phyloP scores from a whole-genome alignment of 2,329 filamentous ascomycete species.

The Alternaria dauci region DNA sequence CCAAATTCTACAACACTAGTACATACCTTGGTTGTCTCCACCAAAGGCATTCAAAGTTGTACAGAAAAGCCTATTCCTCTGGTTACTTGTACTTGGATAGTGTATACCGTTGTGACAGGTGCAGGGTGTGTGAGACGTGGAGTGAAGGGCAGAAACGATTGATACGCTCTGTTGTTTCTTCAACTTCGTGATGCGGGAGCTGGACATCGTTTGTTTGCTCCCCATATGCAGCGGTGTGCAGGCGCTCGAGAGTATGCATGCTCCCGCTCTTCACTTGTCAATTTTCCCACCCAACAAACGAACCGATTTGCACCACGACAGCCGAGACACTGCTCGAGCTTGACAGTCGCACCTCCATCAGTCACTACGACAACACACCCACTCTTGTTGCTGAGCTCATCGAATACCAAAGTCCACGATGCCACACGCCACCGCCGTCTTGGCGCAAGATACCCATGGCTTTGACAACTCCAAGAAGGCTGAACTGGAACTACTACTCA shows the following conservation, averaged over 20 bases:
- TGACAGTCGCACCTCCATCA: neutral
- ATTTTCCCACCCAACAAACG: neutral
- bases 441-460: too few species aligned
- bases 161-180: neutral
- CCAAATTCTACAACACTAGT: too few species aligned
- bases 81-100: neutral
- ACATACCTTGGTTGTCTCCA: too few species aligned
- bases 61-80: neutral
- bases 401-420: neutral
- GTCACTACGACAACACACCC: neutral
- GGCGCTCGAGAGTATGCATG: neutral
- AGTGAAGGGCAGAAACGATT: neutral
- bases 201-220: neutral
- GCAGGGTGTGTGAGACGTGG: neutral
- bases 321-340: neutral
- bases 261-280: neutral
- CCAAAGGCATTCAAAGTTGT: too few species aligned
- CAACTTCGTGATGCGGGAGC: neutral
- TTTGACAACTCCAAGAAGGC: too few species aligned
- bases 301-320: neutral
- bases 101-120: neutral
- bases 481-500: too few species aligned
- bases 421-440: too few species aligned
- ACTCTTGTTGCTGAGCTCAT: neutral
- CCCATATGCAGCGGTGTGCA: neutral